A percentile compares a stretch with the other conserved stretches of the same genome.
phyloP scores from a whole-genome alignment of 139 green algal genomes.

The Haematococcus sp. region DNA sequence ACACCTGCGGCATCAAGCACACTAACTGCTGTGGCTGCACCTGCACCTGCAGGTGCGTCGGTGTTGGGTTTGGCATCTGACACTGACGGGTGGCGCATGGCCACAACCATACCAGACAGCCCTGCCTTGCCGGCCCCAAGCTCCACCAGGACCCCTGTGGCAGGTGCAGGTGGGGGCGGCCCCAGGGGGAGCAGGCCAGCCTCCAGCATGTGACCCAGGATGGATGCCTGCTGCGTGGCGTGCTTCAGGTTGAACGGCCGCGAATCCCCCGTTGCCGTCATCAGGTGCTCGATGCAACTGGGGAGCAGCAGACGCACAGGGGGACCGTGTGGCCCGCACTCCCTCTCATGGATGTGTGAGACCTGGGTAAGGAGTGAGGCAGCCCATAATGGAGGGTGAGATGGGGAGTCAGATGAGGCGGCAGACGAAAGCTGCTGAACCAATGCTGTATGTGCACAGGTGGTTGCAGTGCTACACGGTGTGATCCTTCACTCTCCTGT shows the following conservation, averaged over 20 bases:
- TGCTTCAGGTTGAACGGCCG: constrained; percentile 60
- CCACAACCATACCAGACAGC: too few relatives aligned
- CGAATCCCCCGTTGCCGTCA: constrained; percentile 4
- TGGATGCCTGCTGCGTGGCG: constrained; percentile 64
- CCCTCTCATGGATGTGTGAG: background rate
- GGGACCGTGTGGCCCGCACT: constrained; percentile 6
- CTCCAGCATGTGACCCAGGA: constrained; percentile 38
- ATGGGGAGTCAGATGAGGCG: background rate
- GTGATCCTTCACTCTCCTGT: background rate
- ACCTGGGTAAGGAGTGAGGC: background rate
- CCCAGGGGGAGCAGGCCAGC: background rate
- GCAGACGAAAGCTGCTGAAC: too few relatives aligned
- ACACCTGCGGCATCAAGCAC: too few relatives aligned
- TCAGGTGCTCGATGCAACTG: constrained; percentile 13
- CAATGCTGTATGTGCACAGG: too few relatives aligned
- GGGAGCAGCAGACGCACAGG: constrained; percentile 12
- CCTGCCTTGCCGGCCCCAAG: background rate
- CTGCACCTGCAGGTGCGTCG: too few relatives aligned
- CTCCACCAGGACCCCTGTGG: background rate
- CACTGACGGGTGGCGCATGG: too few relatives aligned
- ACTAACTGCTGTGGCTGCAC: too few relatives aligned
- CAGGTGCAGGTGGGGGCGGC: background rate
- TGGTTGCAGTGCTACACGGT: background rate
- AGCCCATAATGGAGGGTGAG: background rate
- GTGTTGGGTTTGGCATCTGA: too few relatives aligned